Evolutionary conservation across 2,329 filamentous ascomycete genomes (phyloP), one percentile per base, ranked within the genome.

Genomic region (Monilinia fructigena): DNA sequence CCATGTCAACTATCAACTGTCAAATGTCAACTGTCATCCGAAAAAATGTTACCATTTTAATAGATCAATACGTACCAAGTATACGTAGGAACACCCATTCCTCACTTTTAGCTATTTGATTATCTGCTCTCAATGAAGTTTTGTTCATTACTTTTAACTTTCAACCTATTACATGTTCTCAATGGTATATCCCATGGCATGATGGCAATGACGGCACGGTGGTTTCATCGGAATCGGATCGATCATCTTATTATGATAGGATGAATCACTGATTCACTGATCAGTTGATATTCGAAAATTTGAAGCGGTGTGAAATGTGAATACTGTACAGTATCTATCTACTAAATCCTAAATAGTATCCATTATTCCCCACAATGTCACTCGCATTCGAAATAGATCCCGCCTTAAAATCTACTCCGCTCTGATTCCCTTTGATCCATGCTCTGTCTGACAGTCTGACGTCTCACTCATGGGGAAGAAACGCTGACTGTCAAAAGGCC

Each of bases 351-450:
- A 53, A 35, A 16, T 54, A 26, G 28, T 31, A 23, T 38, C 53
- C 53, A 20, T 38, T n/a, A 40, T 20, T 52, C 50, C 55, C 55
- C 55, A 58, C 55, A 58, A 58, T 45, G 40, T 28, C 55, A 58
- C 55, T 56, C 26, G 26, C 10, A 40, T 31, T 16, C 6, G 16
- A 58, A 45, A 23, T 31, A 40, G 55, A 47, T 54, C 7, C 16
- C 40, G 18, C 10, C 18, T 45, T 31, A 42, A 58, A 58, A 35
- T 35, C 7, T 5, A 35, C 31, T 28, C 38, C 55, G 28, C 26
- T 40, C 55, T 16, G 38, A n/a, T 42, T 7, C 23, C 38, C 38
- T n/a, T 14, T 4, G 5, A 31, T 31, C 55, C 11, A 47, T 58
- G 38, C 23, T 42, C 38, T 6, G 23, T 16, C 55, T 20, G 10